Conservation (phyloP, 495 filamentous ascomycete genomes). For the Acidiella bohemica region DNA sequence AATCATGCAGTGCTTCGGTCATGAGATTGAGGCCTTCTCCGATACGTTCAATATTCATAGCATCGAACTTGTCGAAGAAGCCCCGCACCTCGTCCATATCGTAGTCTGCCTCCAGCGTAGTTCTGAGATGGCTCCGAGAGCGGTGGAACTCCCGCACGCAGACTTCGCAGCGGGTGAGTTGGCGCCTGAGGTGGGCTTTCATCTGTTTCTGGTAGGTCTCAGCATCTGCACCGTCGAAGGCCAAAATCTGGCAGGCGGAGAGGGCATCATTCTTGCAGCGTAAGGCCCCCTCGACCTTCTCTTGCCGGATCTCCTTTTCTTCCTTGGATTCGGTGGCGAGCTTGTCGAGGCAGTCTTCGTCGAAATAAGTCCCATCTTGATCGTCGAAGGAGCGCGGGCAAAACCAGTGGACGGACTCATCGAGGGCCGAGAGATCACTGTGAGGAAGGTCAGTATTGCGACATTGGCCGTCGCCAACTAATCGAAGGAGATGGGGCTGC, state of each 20-base stretch:
- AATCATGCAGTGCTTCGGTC: slow-evolving; percentile 34
- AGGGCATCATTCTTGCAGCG: slow-evolving; percentile 44
- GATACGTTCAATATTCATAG: slow-evolving; percentile 50
- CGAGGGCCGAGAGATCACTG: slow-evolving; percentile 24
- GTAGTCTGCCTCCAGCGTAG: slow-evolving; percentile 43
- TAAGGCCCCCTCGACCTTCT: slow-evolving; percentile 34
- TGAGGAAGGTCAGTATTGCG: not conserved
- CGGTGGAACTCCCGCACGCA: slow-evolving; percentile 75
- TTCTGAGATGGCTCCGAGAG: slow-evolving; percentile 47
- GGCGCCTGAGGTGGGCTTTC: slow-evolving; percentile 36
- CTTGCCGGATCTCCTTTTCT: slow-evolving; percentile 5
- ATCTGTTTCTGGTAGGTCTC: slow-evolving; percentile 47
- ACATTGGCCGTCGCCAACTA: not conserved
- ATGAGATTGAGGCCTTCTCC: slow-evolving; percentile 40
- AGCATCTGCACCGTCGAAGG: slow-evolving; percentile 48
- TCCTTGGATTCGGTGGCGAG: slow-evolving; percentile 10
- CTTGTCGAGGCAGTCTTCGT: slow-evolving; percentile 24
- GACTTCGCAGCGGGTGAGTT: slow-evolving; percentile 57
- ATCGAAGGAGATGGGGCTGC: not conserved
- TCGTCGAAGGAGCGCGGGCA: slow-evolving; percentile 25
- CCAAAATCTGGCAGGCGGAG: slow-evolving; percentile 52
- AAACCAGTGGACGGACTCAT: slow-evolving; percentile 27
- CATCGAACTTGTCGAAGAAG: slow-evolving; percentile 43
- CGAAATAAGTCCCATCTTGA: slow-evolving; percentile 23
- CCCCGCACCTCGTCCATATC: slow-evolving; percentile 48